Evolutionary conservation across 768 basidiomycete species (phyloP).

Genomic region (Piloderma croceum): DNA sequence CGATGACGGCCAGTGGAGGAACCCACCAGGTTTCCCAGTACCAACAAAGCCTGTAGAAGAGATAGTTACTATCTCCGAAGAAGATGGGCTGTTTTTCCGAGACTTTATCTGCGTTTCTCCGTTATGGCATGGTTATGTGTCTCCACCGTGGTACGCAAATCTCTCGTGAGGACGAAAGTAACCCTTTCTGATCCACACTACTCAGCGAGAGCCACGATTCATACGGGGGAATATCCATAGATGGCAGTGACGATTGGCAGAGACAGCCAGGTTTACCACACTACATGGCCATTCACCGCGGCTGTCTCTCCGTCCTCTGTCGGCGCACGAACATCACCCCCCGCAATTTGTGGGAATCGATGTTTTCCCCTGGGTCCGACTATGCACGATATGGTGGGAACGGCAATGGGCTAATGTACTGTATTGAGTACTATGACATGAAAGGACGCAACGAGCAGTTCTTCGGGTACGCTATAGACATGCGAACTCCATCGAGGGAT

Average conservation of each 20-base stretch:
- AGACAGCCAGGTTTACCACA: not conserved
- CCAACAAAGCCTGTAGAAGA: slow-evolving; percentile 8
- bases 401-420: slow-evolving; percentile 4
- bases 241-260: slow-evolving; percentile 11
- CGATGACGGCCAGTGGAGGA: slow-evolving; percentile 8
- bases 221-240: too few species aligned
- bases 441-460: slow-evolving; percentile 8
- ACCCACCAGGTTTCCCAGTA: slow-evolving; percentile 10
- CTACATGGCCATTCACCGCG: slow-evolving; percentile 7
- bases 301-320: slow-evolving; percentile 10
- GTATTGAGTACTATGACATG: slow-evolving; percentile 13
- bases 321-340: slow-evolving; percentile 8
- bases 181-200: too few species aligned
- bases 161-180: not conserved
- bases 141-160: slow-evolving; percentile 8
- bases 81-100: slow-evolving; percentile 10
- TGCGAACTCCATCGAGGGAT: slow-evolving; percentile 5
- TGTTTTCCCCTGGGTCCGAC: slow-evolving; percentile 8
- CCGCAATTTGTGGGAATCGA: slow-evolving; percentile 9
- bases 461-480: slow-evolving; percentile 5
- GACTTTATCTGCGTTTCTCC: slow-evolving; percentile 12
- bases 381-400: slow-evolving; percentile 6
- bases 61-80: slow-evolving; percentile 5
- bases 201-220: too few species aligned
- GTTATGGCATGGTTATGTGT: slow-evolving; percentile 8